Percentiles rank a stretch among this genome's conserved stretches.
phyloP scores from a whole-genome alignment of 2,329 filamentous ascomycete genomes.

The Aspergillus quadricinctus region DNA sequence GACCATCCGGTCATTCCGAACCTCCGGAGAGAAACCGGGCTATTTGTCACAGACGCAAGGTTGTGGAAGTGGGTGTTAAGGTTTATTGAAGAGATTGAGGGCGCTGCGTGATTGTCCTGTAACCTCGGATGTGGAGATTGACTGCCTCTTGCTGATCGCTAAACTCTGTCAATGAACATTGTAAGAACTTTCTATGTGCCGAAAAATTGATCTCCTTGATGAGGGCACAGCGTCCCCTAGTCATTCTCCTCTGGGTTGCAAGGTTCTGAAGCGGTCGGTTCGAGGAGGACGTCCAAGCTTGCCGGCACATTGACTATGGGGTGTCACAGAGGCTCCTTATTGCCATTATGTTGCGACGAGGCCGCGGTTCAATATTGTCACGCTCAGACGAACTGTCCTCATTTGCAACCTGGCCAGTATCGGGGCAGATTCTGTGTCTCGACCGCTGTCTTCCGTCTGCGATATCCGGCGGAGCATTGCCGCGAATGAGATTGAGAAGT shows the following conservation, averaged over 20 bases:
- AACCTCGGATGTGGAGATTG: too few relatives aligned
- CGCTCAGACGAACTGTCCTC: neutral
- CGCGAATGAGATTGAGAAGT: constrained; percentile 21
- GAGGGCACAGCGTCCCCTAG: too few relatives aligned
- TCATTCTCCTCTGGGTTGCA: neutral
- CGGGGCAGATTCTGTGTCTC: neutral
- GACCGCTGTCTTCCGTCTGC: neutral
- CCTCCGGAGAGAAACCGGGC: too few relatives aligned
- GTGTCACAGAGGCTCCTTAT: constrained; percentile 10
- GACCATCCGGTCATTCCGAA: too few relatives aligned
- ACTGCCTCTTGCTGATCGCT: neutral
- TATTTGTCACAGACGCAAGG: too few relatives aligned
- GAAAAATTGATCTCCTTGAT: neutral
- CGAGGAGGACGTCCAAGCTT: constrained; percentile 24
- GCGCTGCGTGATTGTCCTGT: too few relatives aligned
- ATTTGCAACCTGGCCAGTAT: neutral
- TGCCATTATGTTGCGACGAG: neutral
- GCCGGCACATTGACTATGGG: constrained; percentile 15
- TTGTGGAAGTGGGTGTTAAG: too few relatives aligned
- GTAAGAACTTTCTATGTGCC: neutral
- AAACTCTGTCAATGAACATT: neutral
- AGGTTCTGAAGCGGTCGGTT: neutral
- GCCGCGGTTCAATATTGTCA: neutral
- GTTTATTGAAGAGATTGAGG: too few relatives aligned
- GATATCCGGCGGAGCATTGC: constrained; percentile 19